These are phyloP conservation scores for Metrosideros polymorpha DNA, from an alignment of 441 rosid genomes.

Conservation along the genomic window DNA sequence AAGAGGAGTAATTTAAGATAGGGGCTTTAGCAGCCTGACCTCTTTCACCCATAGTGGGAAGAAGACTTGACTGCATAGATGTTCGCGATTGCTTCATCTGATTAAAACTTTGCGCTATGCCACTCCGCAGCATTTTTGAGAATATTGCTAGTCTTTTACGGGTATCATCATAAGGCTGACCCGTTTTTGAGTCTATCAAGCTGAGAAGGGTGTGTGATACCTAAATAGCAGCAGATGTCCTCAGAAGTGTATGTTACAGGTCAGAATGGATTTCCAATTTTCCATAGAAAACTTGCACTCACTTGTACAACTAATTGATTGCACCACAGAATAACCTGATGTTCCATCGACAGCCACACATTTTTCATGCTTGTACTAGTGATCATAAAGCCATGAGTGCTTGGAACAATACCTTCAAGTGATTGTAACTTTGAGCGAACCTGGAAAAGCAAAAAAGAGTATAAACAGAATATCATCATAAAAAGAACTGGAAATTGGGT, in stretches of 20 bases:
- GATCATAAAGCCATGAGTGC: constrained; percentile 81
- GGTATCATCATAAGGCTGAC: constrained; percentile 59
- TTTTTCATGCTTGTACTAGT: constrained; percentile 88
- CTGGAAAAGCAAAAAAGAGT: constrained; percentile 24
- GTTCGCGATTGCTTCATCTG: constrained; percentile 48
- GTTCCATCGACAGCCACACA: constrained; percentile 99
- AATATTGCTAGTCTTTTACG: constrained; percentile 52
- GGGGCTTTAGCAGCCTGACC: constrained; percentile 24
- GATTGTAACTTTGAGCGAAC: constrained; percentile 77
- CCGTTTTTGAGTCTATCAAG: constrained; percentile 71
- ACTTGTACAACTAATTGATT: constrained; percentile 97
- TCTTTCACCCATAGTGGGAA: constrained; percentile 35
- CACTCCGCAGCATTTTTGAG: constrained; percentile 84
- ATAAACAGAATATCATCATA: neutral
- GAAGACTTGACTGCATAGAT: constrained; percentile 25
- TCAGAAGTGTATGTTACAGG: constrained; percentile 9
- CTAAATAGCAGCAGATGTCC: constrained; percentile 30
- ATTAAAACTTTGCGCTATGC: constrained; percentile 59
- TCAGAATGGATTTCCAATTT: constrained; percentile 2
- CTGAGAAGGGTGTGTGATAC: constrained; percentile 96
- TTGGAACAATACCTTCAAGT: constrained; percentile 91
- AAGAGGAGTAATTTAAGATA: constrained; percentile 1
- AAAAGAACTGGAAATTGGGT: neutral
- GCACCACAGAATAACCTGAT: constrained; percentile 98
- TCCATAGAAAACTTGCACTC: constrained; percentile 21